Conservation (phyloP, 768 basidiomycete genomes). For the Strobilomyces dryophilus region DNA sequence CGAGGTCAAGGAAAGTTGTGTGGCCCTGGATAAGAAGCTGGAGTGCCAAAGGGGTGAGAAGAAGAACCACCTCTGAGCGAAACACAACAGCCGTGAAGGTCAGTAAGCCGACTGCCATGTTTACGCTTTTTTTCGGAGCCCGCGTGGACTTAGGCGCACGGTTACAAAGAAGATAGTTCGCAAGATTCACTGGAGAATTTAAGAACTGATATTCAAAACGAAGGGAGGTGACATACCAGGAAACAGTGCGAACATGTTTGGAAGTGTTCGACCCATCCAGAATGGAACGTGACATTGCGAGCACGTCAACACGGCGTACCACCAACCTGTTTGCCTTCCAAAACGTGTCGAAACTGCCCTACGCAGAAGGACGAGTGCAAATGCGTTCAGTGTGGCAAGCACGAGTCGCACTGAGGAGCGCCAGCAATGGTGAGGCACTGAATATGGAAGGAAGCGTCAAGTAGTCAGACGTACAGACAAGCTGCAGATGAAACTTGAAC, state of each 20-base stretch:
- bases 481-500: constrained; percentile 66
- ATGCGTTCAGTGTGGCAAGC: constrained; percentile 62
- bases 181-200: constrained; percentile 45
- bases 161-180: constrained; percentile 45
- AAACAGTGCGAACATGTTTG: constrained; percentile 89
- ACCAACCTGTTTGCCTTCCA: constrained; percentile 50
- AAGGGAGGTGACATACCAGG: constrained; percentile 50
- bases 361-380: constrained; percentile 59
- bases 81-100: constrained; percentile 67
- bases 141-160: constrained; percentile 35
- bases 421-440: not conserved
- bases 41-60: constrained; percentile 59
- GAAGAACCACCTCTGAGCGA: constrained; percentile 71
- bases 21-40: constrained; percentile 46
- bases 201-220: not conserved
- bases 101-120: constrained; percentile 53
- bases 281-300: constrained; percentile 91
- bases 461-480: constrained; percentile 48
- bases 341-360: constrained; percentile 61
- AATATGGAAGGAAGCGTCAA: not conserved
- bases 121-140: constrained; percentile 33
- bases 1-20: constrained; percentile 39
- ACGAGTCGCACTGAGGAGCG: constrained; percentile 60
- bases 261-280: constrained; percentile 90
- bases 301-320: constrained; percentile 66